These are phyloP conservation scores for Nannochloropsis oceanica DNA, from an alignment of 108 stramenopile genomes.

Conservation along the genomic window DNA sequence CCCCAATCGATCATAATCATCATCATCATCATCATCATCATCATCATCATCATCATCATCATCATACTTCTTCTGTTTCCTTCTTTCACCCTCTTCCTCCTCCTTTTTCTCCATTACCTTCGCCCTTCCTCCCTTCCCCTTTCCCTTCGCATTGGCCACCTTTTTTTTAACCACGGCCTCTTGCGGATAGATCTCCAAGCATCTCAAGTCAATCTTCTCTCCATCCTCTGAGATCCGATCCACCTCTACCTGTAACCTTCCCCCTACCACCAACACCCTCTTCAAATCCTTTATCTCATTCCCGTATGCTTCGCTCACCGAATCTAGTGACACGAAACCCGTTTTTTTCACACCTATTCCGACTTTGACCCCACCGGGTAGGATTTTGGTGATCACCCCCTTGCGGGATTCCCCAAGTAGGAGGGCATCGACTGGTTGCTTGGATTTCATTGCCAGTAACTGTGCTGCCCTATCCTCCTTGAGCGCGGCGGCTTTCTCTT, in stretches of 20 bases:
- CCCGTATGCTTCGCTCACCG: not conserved
- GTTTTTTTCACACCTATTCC: not conserved
- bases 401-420: not conserved
- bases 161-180: not conserved
- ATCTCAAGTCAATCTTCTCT: not conserved
- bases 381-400: not conserved
- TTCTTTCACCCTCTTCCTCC: not conserved
- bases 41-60: not conserved
- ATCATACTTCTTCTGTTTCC: not conserved
- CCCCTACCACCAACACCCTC: not conserved
- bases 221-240: not conserved
- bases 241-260: not conserved
- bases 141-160: not conserved
- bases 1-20: not conserved
- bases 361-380: not conserved
- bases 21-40: not conserved
- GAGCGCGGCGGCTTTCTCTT: not conserved
- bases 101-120: not conserved
- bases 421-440: not conserved
- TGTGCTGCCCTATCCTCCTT: not conserved
- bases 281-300: not conserved
- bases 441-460: not conserved
- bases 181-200: not conserved
- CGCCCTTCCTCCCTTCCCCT: not conserved
- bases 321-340: not conserved